Base-by-base conservation (phyloP, 441 rosid species). In the Corymbia calophylla region DNA sequence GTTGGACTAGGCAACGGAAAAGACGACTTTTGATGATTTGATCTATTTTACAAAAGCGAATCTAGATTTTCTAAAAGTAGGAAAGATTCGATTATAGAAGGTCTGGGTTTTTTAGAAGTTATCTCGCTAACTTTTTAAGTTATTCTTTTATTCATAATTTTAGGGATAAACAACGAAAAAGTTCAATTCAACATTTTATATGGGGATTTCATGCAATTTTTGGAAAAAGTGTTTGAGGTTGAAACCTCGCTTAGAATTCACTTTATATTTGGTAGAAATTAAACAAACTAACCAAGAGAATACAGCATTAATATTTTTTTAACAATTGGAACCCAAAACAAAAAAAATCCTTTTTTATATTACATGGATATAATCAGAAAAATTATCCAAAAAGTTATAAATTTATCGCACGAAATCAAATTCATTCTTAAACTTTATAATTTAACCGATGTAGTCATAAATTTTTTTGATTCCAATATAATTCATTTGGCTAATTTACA, bases 391-490 rank as follows among this genome's bases (percentile, higher is more conserved):
- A 70, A 39, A 19, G 0, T 66, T 3, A 66, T 31, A 16, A 31
- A 19, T 21, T 18, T 73, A 35, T 73, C 39, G 7, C 6, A 21
- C 2, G 1, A 0, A 73, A 8, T 35, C 21, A 6, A 35, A 10
- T 39, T 35, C 8, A 10, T 5, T 39, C 0, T 1, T 21, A 73
- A 73, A 21, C 5, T 70, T 32, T 70, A 3, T 11, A 70, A 39
- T 39, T 73, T 73, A 21, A 2, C 48, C 3, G 1, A 39, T 3
- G 3, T 73, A 21, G 1, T 7, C 49, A 35, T 21, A 23, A 39
- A 39, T 0, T 0, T 73, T 73, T 39, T 39, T 73, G 2, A 6
- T 73, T 73, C 4, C 4, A 39, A 21, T 35, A 3, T 10, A 73
- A 23, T 39, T 0, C 8, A 73, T 35, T 6, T 23, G 1, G 1